phyloP scores from a whole-genome alignment of 495 filamentous ascomycete species.

The Hyaloscypha variabilis region DNA sequence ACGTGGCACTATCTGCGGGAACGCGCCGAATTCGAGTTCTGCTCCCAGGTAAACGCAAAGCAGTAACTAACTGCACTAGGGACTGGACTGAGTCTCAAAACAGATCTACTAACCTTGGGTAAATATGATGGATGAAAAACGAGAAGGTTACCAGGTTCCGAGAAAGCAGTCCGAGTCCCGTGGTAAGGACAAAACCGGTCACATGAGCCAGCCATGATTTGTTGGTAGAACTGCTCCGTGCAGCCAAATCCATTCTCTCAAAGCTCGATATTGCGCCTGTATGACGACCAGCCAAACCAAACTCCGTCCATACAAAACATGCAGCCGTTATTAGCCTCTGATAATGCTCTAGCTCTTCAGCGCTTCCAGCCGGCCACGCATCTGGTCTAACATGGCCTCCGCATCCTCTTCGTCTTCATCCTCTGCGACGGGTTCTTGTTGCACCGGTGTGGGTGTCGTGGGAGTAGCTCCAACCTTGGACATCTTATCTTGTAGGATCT shows the following conservation, averaged over 20 bases:
- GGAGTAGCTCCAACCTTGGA: constrained; percentile 64
- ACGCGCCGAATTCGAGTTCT: too few species aligned
- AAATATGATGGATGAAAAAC: not conserved
- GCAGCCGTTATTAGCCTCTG: not conserved
- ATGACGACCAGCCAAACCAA: constrained; percentile 3
- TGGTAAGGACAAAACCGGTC: not conserved
- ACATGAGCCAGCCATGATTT: not conserved
- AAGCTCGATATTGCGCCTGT: not conserved
- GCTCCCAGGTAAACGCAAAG: too few species aligned
- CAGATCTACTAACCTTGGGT: not conserved
- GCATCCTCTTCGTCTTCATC: constrained; percentile 83
- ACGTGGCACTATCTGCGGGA: too few species aligned
- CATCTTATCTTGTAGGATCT: constrained; percentile 82
- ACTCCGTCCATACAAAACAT: constrained; percentile 5
- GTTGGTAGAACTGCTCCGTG: not conserved
- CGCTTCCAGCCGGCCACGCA: constrained; percentile 88
- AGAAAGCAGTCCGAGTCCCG: not conserved
- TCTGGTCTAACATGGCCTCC: constrained; percentile 87
- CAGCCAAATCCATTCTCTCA: not conserved
- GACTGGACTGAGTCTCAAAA: too few species aligned
- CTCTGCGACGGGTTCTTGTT: constrained; percentile 33
- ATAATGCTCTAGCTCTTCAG: constrained; percentile 69
- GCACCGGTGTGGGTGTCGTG: constrained; percentile 52
- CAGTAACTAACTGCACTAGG: too few species aligned
- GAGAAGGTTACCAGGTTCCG: not conserved